These are phyloP conservation scores for Heliocybe sulcata DNA, from an alignment of 1,284 basidiomycete genomes.

Conservation along the genomic window DNA sequence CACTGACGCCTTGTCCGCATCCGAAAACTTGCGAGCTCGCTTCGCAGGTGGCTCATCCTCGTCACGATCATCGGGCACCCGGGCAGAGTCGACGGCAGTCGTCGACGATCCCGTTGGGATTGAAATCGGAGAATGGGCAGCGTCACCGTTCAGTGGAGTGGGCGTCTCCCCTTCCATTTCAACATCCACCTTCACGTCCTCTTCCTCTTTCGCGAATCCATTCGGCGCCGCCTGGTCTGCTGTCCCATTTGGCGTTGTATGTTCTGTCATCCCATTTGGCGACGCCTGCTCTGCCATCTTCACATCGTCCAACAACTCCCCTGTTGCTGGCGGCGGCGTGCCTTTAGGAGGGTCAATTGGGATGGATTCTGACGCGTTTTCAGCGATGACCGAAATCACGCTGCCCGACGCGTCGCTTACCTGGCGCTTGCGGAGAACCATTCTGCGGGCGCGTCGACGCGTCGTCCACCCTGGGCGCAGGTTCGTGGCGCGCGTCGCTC, in stretches of 20 bases:
- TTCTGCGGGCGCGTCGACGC: constrained; percentile 38
- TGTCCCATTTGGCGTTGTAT: no score
- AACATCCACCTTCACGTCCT: constrained; percentile 28
- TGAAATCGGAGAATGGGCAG: constrained; percentile 13
- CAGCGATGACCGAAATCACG: not conserved
- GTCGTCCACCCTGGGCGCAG: constrained; percentile 32
- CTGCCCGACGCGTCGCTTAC: constrained; percentile 28
- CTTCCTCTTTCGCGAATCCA: not conserved
- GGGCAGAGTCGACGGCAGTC: constrained; percentile 21
- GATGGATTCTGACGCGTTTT: constrained; percentile 28
- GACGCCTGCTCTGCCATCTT: constrained; percentile 30
- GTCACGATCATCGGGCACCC: constrained; percentile 31
- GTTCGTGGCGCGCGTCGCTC: constrained; percentile 57
- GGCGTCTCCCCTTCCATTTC: constrained; percentile 38
- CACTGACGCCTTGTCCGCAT: constrained; percentile 45
- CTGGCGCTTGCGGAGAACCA: constrained; percentile 37
- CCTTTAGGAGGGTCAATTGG: constrained; percentile 35
- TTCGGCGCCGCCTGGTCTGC: constrained; percentile 18
- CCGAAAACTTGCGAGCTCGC: constrained; percentile 47
- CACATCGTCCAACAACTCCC: constrained; percentile 44
- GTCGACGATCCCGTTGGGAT: constrained; percentile 23
- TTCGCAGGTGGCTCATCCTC: constrained; percentile 63
- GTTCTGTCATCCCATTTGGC: no score
- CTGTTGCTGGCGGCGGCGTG: constrained; percentile 40
- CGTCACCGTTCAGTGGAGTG: constrained; percentile 25